Conservation (phyloP, 208 protist genomes). For the Phytomonas francai region DNA sequence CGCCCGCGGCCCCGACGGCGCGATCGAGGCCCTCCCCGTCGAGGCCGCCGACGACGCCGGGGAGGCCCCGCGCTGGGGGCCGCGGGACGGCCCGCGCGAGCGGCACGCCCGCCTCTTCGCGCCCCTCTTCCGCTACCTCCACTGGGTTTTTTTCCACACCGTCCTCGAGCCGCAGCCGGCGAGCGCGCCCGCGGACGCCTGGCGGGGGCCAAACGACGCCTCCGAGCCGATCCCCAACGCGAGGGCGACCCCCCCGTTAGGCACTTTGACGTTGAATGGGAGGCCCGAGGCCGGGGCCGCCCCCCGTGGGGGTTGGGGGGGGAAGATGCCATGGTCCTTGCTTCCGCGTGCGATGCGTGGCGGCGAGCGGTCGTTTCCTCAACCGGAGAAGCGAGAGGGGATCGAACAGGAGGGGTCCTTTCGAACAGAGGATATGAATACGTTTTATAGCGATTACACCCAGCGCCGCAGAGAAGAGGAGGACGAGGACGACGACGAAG, state of each 20-base stretch:
- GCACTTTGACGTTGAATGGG: no score
- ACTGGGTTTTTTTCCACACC: neutral
- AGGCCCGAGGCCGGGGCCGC: no score
- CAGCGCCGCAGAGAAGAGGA: neutral
- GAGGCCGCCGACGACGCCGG: neutral
- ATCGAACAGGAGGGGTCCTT: constrained; percentile 8
- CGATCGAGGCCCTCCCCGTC: neutral
- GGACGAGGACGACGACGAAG: constrained; percentile 1
- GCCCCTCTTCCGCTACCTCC: neutral
- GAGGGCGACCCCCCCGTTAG: no score
- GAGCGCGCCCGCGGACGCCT: no score
- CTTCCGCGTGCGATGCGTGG: no score
- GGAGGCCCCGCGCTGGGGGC: neutral
- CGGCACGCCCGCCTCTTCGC: neutral
- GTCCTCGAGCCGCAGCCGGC: no score
- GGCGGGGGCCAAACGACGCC: no score
- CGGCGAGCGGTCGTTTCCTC: no score
- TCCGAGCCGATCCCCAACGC: no score
- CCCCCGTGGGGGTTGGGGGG: no score
- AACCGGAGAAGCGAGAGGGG: constrained; percentile 5
- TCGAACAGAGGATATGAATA: neutral
- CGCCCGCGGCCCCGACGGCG: neutral
- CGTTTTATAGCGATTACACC: neutral
- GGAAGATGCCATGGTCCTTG: no score
- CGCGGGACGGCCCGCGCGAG: neutral